Percentiles rank a stretch among this genome's conserved stretches.
These are phyloP conservation scores for Lycium ferocissimum DNA, from an alignment of 257 asterid species.

Conservation along the genomic window DNA sequence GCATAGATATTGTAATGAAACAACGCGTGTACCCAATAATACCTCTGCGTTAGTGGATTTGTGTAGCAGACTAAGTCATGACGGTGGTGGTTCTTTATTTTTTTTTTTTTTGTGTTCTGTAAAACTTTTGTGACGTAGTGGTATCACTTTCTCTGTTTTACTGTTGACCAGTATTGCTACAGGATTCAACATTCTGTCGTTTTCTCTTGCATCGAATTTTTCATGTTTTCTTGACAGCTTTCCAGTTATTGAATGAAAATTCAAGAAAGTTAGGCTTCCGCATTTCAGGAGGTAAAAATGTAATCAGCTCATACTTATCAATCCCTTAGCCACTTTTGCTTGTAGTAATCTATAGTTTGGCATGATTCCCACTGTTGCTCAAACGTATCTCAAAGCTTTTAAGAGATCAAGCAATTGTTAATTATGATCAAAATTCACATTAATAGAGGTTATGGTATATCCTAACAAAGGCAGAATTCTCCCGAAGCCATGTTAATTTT, in stretches of 20 bases:
- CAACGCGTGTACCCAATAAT: slow-evolving; percentile 36
- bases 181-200: slow-evolving; percentile 5
- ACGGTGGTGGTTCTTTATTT: slow-evolving; percentile 16
- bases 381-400: not conserved
- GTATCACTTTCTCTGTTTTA: not conserved
- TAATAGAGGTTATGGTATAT: not conserved
- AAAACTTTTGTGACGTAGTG: slow-evolving; percentile 2
- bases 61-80: slow-evolving; percentile 24
- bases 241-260: slow-evolving; percentile 4
- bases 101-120: slow-evolving; percentile 1
- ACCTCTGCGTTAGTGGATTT: slow-evolving; percentile 21
- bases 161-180: slow-evolving; percentile 22
- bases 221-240: slow-evolving; percentile 25
- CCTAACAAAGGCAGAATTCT: not conserved
- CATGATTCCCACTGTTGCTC: slow-evolving; percentile 10
- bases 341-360: not conserved
- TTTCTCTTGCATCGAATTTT: slow-evolving; percentile 24
- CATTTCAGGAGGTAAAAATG: slow-evolving; percentile 26
- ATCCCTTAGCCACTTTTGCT: not conserved
- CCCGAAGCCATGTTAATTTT: not conserved
- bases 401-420: not conserved
- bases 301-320: not conserved
- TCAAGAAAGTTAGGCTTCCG: slow-evolving; percentile 24
- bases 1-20: slow-evolving; percentile 24
- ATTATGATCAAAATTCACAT: slow-evolving; percentile 1